phyloP scores from a whole-genome alignment of 129 eudicot genomes.

The Arctium lappa region DNA sequence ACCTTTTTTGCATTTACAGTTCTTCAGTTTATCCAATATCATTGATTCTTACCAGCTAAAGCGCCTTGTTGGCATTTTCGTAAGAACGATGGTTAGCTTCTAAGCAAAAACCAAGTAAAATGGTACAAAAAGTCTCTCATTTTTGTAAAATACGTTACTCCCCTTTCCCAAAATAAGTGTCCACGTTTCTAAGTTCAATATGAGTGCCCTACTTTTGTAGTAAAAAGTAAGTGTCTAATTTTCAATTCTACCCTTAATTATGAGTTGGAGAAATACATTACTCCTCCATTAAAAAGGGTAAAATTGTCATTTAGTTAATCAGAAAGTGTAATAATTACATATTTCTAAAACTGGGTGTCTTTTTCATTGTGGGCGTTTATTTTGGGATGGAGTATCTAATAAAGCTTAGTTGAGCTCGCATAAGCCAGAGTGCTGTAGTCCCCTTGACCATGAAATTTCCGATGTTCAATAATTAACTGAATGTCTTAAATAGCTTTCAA shows the following conservation, averaged over 20 bases:
- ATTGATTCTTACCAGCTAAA: not conserved
- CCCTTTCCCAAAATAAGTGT: not conserved
- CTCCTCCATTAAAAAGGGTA: not conserved
- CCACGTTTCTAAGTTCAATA: not conserved
- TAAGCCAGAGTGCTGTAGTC: not conserved
- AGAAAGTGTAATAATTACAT: not conserved
- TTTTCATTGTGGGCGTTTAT: not conserved
- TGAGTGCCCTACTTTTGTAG: not conserved
- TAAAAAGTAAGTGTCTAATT: not conserved
- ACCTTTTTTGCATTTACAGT: not conserved
- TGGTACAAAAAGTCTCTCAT: not conserved
- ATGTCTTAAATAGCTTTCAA: not conserved
- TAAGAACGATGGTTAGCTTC: not conserved
- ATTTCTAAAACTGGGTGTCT: not conserved
- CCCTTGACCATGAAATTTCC: not conserved
- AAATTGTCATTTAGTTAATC: not conserved
- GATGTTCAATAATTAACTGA: not conserved
- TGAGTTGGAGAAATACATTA: not conserved
- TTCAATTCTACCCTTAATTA: not conserved
- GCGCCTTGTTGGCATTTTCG: not conserved
- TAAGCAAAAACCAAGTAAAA: not conserved
- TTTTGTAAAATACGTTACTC: not conserved
- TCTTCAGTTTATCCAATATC: not conserved
- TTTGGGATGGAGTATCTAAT: not conserved
- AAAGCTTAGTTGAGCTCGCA: slow-evolving; percentile 6